These are phyloP conservation scores for Phytophthora idaei DNA, from an alignment of 352 stramenopile genomes.

Conservation along the genomic window DNA sequence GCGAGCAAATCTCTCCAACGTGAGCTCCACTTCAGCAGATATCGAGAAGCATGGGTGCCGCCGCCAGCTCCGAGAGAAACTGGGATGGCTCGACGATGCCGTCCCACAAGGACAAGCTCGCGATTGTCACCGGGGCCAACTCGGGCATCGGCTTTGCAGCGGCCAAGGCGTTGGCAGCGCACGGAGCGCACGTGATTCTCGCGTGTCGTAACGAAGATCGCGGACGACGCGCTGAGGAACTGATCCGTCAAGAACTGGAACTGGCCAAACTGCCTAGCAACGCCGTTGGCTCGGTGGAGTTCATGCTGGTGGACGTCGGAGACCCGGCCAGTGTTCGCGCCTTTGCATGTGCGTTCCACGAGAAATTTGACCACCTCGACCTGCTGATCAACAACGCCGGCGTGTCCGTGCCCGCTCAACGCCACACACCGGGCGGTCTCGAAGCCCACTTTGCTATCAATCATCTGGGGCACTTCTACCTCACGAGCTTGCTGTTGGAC, in stretches of 20 bases:
- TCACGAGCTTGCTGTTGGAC: slow-evolving; percentile 58
- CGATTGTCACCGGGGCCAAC: slow-evolving; percentile 78
- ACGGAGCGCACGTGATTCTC: slow-evolving; percentile 73
- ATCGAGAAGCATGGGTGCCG: slow-evolving; percentile 18
- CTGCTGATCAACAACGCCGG: slow-evolving; percentile 83
- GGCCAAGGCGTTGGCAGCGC: slow-evolving; percentile 51
- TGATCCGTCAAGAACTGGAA: slow-evolving; percentile 34
- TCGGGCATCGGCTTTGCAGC: slow-evolving; percentile 81
- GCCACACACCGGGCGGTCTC: slow-evolving; percentile 42
- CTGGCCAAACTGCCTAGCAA: slow-evolving; percentile 10
- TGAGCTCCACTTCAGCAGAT: slow-evolving; percentile 5
- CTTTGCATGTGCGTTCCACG: slow-evolving; percentile 49
- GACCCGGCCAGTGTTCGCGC: slow-evolving; percentile 44
- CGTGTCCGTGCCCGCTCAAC: slow-evolving; percentile 46
- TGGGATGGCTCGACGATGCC: slow-evolving; percentile 39
- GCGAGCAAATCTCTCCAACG: slow-evolving; percentile 25
- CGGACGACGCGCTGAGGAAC: slow-evolving; percentile 33
- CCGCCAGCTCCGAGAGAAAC: slow-evolving; percentile 13
- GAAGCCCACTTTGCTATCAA: slow-evolving; percentile 80
- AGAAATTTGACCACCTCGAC: slow-evolving; percentile 49
- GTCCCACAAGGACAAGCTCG: slow-evolving; percentile 56
- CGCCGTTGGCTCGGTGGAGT: slow-evolving; percentile 52
- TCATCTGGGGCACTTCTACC: slow-evolving; percentile 70
- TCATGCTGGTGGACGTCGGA: slow-evolving; percentile 47
- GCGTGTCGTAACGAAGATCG: slow-evolving; percentile 65